Evolutionary conservation across 2,329 filamentous ascomycete genomes (phyloP).

Genomic region (Xylogone sp.): DNA sequence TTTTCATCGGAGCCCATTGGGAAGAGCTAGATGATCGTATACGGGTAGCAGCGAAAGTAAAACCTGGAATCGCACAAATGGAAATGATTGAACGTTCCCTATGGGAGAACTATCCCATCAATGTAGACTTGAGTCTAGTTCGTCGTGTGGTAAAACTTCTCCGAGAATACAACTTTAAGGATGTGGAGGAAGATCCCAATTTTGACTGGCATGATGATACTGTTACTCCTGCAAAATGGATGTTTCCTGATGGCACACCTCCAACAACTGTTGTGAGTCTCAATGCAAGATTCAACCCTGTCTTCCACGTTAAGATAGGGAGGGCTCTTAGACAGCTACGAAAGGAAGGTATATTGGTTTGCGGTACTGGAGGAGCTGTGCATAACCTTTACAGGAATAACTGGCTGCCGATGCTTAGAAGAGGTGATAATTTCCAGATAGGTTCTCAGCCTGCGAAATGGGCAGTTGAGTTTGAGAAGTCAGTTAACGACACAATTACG

Average conservation of each 20-base stretch:
- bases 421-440: conserved; percentile 56
- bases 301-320: conserved; percentile 55
- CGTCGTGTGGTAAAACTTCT: conserved; percentile 48
- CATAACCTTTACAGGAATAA: conserved; percentile 68
- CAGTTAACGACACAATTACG: conserved; percentile 55
- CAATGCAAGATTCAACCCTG: conserved; percentile 52
- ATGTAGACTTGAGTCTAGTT: conserved; percentile 52
- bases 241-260: conserved; percentile 63
- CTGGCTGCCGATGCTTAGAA: conserved; percentile 58
- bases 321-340: conserved; percentile 52
- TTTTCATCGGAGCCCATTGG: conserved; percentile 70
- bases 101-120: conserved; percentile 58
- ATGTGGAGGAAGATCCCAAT: conserved; percentile 43
- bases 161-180: conserved; percentile 47
- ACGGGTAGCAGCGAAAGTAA: conserved; percentile 57
- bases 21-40: conserved; percentile 52
- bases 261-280: conserved; percentile 58
- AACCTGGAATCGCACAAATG: conserved; percentile 58
- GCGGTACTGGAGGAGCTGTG: conserved; percentile 58
- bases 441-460: conserved; percentile 53
- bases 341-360: conserved; percentile 51
- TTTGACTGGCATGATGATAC: conserved; percentile 75
- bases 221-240: conserved; percentile 63
- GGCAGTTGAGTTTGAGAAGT: conserved; percentile 63
- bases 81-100: conserved; percentile 64